A percentile compares a stretch with the other conserved stretches of the same genome.
Evolutionary conservation across 768 basidiomycete species (phyloP).

Genomic region (Termitomyces sp.): DNA sequence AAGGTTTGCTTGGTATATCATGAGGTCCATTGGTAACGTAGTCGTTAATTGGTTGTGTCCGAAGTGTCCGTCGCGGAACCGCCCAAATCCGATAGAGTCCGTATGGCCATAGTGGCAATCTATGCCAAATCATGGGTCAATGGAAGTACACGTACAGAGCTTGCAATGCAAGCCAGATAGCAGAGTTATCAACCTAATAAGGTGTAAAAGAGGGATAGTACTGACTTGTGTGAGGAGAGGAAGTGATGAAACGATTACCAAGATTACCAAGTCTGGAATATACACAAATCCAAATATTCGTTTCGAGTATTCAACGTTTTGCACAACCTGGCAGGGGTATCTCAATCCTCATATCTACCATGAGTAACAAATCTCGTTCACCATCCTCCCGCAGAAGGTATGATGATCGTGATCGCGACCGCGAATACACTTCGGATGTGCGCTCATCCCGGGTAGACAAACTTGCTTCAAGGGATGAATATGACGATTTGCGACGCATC

Average conservation of each 20-base stretch:
- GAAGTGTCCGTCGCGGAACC: slow-evolving; percentile 32
- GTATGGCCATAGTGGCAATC: slow-evolving; percentile 12
- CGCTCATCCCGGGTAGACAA: slow-evolving; percentile 30
- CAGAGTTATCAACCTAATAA: not conserved
- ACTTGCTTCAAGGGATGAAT: slow-evolving; percentile 25
- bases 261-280: not conserved
- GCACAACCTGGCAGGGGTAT: not conserved
- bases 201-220: not conserved
- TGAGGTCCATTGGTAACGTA: slow-evolving; percentile 25
- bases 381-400: slow-evolving; percentile 38
- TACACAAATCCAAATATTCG: slow-evolving; percentile 12
- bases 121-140: slow-evolving; percentile 13
- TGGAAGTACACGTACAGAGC: not conserved
- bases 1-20: slow-evolving; percentile 30
- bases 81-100: slow-evolving; percentile 22
- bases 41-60: slow-evolving; percentile 56
- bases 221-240: not conserved
- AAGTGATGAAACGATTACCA: not conserved
- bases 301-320: not conserved
- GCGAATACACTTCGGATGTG: slow-evolving; percentile 24
- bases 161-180: not conserved
- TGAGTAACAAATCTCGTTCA: slow-evolving; percentile 51
- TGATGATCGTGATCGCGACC: slow-evolving; percentile 31
- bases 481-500: slow-evolving; percentile 23
- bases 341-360: slow-evolving; percentile 14